A percentile compares a stretch with the other conserved stretches of the same genome.
Evolutionary conservation across 1,284 basidiomycete genomes (phyloP).

Genomic region (Cerioporus squamosus): DNA sequence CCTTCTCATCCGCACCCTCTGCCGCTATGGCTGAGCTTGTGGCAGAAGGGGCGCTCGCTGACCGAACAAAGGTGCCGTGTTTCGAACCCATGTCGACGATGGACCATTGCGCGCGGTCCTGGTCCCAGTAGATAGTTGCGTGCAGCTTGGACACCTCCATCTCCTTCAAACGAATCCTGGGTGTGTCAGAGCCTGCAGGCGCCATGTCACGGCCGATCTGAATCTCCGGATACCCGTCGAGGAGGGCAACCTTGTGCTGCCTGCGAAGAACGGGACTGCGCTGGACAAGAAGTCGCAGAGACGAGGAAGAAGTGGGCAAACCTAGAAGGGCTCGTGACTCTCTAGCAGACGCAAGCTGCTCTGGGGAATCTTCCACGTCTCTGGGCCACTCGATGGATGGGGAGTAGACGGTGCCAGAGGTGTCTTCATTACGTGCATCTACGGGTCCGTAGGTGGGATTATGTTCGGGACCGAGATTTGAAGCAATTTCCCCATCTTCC

Average conservation of each 20-base stretch:
- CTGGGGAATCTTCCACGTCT: constrained; percentile 23
- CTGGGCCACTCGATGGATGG: constrained; percentile 63
- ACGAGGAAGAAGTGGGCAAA: constrained; percentile 22
- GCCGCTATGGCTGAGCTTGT: constrained; percentile 1
- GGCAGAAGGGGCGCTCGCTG: constrained; percentile 8
- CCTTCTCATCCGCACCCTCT: constrained; percentile 26
- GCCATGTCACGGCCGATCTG: constrained; percentile 73
- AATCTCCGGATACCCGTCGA: constrained; percentile 66
- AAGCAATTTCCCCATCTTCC: constrained; percentile 19
- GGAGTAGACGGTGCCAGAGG: constrained; percentile 42
- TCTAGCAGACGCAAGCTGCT: background rate
- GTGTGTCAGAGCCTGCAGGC: constrained; percentile 50
- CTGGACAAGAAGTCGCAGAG: constrained; percentile 61
- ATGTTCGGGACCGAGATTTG: background rate
- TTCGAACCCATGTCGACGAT: constrained; percentile 83
- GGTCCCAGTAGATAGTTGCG: constrained; percentile 75
- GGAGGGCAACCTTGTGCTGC: constrained; percentile 54
- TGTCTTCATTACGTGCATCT: constrained; percentile 12
- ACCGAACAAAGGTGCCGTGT: constrained; percentile 72
- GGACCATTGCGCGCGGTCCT: constrained; percentile 58
- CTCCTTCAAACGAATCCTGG: constrained; percentile 75
- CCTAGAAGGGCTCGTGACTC: background rate
- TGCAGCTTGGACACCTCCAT: constrained; percentile 82
- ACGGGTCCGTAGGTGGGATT: background rate
- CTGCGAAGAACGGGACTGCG: constrained; percentile 54